Evolutionary conservation across 1,139 yeast genomes (phyloP).

Genomic region (Saccharomyces hybrid): DNA sequence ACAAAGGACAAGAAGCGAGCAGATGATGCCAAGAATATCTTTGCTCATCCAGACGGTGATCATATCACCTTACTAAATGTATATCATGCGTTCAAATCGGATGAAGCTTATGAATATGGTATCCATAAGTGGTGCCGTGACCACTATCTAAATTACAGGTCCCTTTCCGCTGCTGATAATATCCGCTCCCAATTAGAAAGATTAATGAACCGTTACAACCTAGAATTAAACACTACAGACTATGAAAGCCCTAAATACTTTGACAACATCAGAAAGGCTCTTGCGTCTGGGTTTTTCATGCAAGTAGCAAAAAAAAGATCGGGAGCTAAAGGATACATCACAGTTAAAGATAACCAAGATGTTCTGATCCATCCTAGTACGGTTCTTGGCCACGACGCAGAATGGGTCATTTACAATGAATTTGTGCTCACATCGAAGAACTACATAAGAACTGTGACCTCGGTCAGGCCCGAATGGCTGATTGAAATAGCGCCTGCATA

Average conservation of each 20-base stretch:
- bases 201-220: slow-evolving; percentile 73
- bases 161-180: slow-evolving; percentile 73
- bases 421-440: slow-evolving; percentile 90
- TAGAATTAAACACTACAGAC: slow-evolving; percentile 65
- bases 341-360: slow-evolving; percentile 93
- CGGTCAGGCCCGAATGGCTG: slow-evolving; percentile 80
- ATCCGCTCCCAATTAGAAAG: slow-evolving; percentile 79
- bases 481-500: slow-evolving; percentile 82
- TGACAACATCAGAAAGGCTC: slow-evolving; percentile 74
- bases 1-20: slow-evolving; percentile 82
- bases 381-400: slow-evolving; percentile 75
- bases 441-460: slow-evolving; percentile 91
- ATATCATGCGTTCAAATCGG: slow-evolving; percentile 72
- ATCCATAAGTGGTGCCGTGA: slow-evolving; percentile 85
- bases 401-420: slow-evolving; percentile 92
- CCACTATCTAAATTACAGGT: slow-evolving; percentile 75
- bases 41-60: slow-evolving; percentile 94
- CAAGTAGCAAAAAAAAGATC: slow-evolving; percentile 88
- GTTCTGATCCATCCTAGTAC: slow-evolving; percentile 91
- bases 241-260: slow-evolving; percentile 60
- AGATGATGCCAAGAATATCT: slow-evolving; percentile 79
- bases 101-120: slow-evolving; percentile 56
- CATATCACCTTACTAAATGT: slow-evolving; percentile 87
- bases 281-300: slow-evolving; percentile 94
- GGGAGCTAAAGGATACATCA: slow-evolving; percentile 69